Base-by-base conservation (phyloP, 495 filamentous ascomycete genomes). In the Neurospora hispaniola region DNA sequence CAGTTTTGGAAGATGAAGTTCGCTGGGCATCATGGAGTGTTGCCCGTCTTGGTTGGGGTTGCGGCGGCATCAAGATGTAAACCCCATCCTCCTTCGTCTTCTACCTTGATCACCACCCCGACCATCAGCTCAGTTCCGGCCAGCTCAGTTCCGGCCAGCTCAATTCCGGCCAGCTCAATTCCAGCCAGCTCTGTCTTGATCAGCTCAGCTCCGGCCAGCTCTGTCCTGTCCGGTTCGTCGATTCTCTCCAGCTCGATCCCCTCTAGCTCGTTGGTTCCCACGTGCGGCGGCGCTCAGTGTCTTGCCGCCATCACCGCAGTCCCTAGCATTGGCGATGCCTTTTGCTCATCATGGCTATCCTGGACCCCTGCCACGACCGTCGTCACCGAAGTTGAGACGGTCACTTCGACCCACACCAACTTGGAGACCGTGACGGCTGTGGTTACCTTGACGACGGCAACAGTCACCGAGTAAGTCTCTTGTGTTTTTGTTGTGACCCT, bases 331-430 rank as follows among this genome's bases (percentile, higher is more conserved):
- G 75, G 75, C 43, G 75, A 77, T 70, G 40, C 74, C 10, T 77
- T 77, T 71, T 77, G 75, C 48, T 75, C 74, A 14, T 75, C 75
- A 8, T 77, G 70, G 66, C 72, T 78, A 44, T 71, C 59, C 9
- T 46, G 70, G 38, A 73, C 48, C n/a, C 74, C 76, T 41, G 71
- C 42, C 70, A 73, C 77, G 44, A 73, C 75, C n/a, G 71, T 71
- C 27, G 41, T 74, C 66, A 79, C 75, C 62, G 75, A 77, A 42
- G 31, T 69, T 69, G 59, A 42, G 69, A 72, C 70, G 18, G 75
- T 40, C 38, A 72, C 72, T 6, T 71, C 72, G 62, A 77, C 72
- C 3, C 43, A 12, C 12, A 42, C 71, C 42, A 59, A n/a, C 41
- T 18, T 73, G 41, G 74, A 77, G 74, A 77, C 75, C 9, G 40